Conservation (phyloP, 345 rosid species). For the Aurinia saxatilis region DNA sequence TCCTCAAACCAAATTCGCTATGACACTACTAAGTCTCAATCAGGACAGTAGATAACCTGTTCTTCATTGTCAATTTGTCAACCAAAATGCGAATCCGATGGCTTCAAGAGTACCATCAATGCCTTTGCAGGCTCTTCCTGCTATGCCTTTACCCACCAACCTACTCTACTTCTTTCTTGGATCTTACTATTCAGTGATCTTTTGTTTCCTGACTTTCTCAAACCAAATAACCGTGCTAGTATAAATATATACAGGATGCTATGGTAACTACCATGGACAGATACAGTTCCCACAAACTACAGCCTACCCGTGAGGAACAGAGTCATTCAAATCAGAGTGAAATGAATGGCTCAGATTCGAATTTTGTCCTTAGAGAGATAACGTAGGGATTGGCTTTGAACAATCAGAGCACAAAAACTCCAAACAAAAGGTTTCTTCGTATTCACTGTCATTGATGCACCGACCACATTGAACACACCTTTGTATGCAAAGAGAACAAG, state of each 20-base stretch:
- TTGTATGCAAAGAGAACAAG: slow-evolving; percentile 71
- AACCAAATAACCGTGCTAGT: not conserved
- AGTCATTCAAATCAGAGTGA: slow-evolving; percentile 17
- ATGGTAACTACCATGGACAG: slow-evolving; percentile 4
- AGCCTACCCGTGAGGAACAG: slow-evolving; percentile 38
- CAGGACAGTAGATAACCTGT: not conserved
- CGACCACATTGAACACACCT: slow-evolving; percentile 85
- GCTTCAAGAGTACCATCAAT: not conserved
- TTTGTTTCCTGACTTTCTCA: not conserved
- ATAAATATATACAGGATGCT: not conserved
- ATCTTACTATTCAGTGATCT: not conserved
- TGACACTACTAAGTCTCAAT: too few relatives aligned
- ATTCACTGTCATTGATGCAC: slow-evolving; percentile 71
- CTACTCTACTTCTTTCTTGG: not conserved
- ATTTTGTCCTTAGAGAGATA: slow-evolving; percentile 24
- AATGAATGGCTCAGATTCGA: slow-evolving; percentile 14
- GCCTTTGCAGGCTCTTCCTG: not conserved
- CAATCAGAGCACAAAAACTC: slow-evolving; percentile 71
- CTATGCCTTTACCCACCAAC: not conserved
- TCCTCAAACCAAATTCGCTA: not conserved
- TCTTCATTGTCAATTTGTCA: not conserved
- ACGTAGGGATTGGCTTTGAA: slow-evolving; percentile 25
- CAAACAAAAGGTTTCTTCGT: slow-evolving; percentile 80
- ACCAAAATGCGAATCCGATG: not conserved
- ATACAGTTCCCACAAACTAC: slow-evolving; percentile 2